phyloP scores from a whole-genome alignment of 2,329 filamentous ascomycete species.

The Fusarium camptoceras region DNA sequence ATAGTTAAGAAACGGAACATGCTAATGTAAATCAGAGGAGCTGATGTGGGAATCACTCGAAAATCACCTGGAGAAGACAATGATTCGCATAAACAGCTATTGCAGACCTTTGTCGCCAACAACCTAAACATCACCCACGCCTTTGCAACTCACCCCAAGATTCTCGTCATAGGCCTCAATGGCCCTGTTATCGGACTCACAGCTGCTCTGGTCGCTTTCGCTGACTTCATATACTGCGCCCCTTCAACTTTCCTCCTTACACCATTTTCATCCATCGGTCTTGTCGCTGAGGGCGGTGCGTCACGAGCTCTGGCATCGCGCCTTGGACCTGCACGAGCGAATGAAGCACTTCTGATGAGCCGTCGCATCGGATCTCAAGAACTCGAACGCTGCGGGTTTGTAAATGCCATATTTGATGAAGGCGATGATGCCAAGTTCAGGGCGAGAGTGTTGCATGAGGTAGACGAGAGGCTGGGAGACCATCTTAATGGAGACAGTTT shows the following conservation, averaged over 20 bases:
- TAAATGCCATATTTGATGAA: slow-evolving; percentile 81
- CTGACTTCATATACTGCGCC: slow-evolving; percentile 91
- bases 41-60: slow-evolving; percentile 75
- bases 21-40: slow-evolving; percentile 69
- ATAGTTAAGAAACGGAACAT: not conserved
- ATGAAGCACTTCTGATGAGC: slow-evolving; percentile 94
- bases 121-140: slow-evolving; percentile 91
- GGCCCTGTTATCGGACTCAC: slow-evolving; percentile 90
- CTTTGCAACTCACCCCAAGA: slow-evolving; percentile 94
- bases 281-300: slow-evolving; percentile 89
- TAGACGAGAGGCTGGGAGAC: slow-evolving; percentile 81
- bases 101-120: slow-evolving; percentile 80
- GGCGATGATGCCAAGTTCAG: slow-evolving; percentile 78
- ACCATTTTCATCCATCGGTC: slow-evolving; percentile 88
- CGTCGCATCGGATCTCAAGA: slow-evolving; percentile 79
- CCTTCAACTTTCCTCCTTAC: slow-evolving; percentile 88
- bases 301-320: slow-evolving; percentile 82
- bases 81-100: slow-evolving; percentile 65
- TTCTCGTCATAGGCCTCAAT: slow-evolving; percentile 91
- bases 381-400: slow-evolving; percentile 80
- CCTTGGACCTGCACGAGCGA: slow-evolving; percentile 83
- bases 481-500: slow-evolving; percentile 85
- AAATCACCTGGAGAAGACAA: slow-evolving; percentile 53
- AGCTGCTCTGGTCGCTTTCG: slow-evolving; percentile 83
- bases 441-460: slow-evolving; percentile 77